Conservation (phyloP, 441 rosid species). For the Populus trichocarpa region DNA sequence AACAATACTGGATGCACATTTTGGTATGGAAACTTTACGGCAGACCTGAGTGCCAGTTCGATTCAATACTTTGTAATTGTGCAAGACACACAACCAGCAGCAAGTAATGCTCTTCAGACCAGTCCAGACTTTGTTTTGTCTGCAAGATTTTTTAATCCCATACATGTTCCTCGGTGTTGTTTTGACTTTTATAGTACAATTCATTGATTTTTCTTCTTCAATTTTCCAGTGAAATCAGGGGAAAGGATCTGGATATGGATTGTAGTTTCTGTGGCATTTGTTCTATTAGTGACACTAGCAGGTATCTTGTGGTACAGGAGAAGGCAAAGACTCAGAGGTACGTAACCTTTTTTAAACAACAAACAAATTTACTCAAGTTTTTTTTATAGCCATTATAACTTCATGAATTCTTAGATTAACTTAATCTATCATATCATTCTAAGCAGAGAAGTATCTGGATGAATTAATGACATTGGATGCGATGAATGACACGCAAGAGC, state of each 20-base stretch:
- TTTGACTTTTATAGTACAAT: not conserved
- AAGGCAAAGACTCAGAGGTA: not conserved
- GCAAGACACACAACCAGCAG: not conserved
- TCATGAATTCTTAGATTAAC: not conserved
- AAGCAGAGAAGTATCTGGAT: constrained; percentile 7
- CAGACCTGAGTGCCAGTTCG: not conserved
- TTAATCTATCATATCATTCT: not conserved
- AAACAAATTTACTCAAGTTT: no score
- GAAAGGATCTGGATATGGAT: not conserved
- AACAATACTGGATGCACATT: not conserved
- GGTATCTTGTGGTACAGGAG: not conserved
- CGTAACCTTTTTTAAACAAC: not conserved
- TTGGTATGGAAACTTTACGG: not conserved
- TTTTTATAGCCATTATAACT: no score
- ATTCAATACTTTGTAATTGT: not conserved
- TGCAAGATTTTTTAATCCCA: not conserved
- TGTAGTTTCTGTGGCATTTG: not conserved
- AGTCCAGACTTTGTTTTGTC: not conserved
- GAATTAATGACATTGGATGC: constrained; percentile 1
- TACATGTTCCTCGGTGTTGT: not conserved
- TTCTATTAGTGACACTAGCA: not conserved
- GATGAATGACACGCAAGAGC: not conserved
- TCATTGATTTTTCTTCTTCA: not conserved
- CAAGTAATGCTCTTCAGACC: not conserved
- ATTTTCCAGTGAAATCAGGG: not conserved